Evolutionary conservation across 2,329 filamentous ascomycete species (phyloP).

Genomic region (Fusarium buxicola): DNA sequence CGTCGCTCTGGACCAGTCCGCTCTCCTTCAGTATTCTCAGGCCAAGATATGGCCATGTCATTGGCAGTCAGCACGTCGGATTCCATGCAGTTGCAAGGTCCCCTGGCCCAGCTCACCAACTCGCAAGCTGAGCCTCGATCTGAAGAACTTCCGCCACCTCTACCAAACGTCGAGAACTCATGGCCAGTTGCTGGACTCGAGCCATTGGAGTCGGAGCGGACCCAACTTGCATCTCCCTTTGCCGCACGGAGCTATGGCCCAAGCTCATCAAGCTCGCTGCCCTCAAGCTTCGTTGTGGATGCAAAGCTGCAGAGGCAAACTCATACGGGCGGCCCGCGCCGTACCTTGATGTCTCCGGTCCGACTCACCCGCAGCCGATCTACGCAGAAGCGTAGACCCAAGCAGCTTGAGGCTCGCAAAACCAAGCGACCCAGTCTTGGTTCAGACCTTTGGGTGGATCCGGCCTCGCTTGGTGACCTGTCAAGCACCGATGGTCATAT

Average conservation of each 20-base stretch:
- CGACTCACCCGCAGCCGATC: slow-evolving; percentile 62
- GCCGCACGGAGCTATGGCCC: slow-evolving; percentile 70
- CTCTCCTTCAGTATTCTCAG: slow-evolving; percentile 64
- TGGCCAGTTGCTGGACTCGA: slow-evolving; percentile 25
- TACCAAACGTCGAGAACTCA: slow-evolving; percentile 14
- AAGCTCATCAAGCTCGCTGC: slow-evolving; percentile 65
- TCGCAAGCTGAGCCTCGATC: slow-evolving; percentile 48
- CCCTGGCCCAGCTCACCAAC: slow-evolving; percentile 69
- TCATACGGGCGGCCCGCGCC: slow-evolving; percentile 63
- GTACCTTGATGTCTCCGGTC: slow-evolving; percentile 65
- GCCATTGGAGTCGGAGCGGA: slow-evolving; percentile 43
- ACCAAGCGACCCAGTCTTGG: slow-evolving; percentile 66
- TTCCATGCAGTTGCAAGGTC: slow-evolving; percentile 72
- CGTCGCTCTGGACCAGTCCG: slow-evolving; percentile 61
- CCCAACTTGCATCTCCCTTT: slow-evolving; percentile 66
- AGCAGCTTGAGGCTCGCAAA: slow-evolving; percentile 62
- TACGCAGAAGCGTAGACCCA: slow-evolving; percentile 67
- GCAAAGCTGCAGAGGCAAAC: slow-evolving; percentile 56
- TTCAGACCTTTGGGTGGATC: slow-evolving; percentile 65
- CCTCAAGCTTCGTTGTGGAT: slow-evolving; percentile 50
- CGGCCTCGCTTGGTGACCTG: slow-evolving; percentile 46
- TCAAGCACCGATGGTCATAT: slow-evolving; percentile 46
- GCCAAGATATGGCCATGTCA: slow-evolving; percentile 72
- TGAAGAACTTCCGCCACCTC: slow-evolving; percentile 40
- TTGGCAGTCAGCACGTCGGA: slow-evolving; percentile 72